A percentile compares a stretch with the other conserved stretches of the same genome.
Evolutionary conservation across 176 grass and related monocot genomes (phyloP).

Genomic region (Oryza australiensis): DNA sequence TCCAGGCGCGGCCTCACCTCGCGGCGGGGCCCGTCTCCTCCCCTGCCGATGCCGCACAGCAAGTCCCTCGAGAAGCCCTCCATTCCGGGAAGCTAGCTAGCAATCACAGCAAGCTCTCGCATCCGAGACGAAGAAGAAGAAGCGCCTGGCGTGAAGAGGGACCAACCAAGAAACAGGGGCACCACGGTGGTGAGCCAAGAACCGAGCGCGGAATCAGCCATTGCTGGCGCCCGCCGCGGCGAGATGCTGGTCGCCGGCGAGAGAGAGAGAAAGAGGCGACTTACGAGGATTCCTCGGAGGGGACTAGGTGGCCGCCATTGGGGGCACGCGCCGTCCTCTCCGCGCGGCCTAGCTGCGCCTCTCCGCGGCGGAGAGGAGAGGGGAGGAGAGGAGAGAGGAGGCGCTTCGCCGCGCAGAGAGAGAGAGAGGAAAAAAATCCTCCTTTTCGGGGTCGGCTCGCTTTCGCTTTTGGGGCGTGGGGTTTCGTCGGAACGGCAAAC

Average conservation of each 20-base stretch:
- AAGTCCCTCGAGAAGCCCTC: conserved; percentile 46
- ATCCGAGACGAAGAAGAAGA: conserved; percentile 24
- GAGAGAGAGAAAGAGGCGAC: not conserved
- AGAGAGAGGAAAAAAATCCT: not conserved
- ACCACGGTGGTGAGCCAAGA: conserved; percentile 12
- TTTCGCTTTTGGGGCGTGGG: conserved; percentile 48
- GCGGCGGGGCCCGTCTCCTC: not conserved
- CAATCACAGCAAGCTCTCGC: not conserved
- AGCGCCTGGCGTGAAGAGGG: not conserved
- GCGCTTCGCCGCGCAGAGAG: not conserved
- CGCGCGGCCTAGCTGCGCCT: conserved; percentile 23
- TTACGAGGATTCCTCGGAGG: conserved; percentile 2
- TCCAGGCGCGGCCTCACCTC: not conserved
- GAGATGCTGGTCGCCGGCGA: not conserved
- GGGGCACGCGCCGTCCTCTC: not conserved
- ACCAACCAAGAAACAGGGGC: not conserved
- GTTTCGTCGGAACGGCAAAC: conserved; percentile 30
- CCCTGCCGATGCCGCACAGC: conserved; percentile 14
- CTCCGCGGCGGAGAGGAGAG: not conserved
- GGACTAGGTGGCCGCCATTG: conserved; percentile 34
- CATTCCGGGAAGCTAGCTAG: not conserved
- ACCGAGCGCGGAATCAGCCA: not conserved
- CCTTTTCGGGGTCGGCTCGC: conserved; percentile 14
- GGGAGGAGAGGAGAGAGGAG: not conserved
- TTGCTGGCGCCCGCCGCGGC: not conserved